Percentiles rank a stretch among this genome's conserved stretches.
Conservation (phyloP, 2,329 filamentous ascomycete species). For the Metarhizium brunneum region DNA sequence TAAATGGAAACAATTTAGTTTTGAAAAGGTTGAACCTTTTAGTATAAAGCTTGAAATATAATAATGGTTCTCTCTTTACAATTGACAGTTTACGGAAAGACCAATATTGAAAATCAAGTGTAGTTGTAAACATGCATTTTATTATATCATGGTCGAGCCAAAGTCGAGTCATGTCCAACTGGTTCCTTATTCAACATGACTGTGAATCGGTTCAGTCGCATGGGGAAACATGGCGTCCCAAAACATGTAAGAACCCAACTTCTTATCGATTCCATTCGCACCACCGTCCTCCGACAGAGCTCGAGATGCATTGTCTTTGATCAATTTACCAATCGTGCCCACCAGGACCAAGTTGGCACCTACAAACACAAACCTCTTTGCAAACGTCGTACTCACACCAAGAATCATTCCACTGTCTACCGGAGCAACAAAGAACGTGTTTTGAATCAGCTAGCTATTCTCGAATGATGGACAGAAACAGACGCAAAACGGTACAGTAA, state of each 20-base stretch:
- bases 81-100: too few relatives aligned
- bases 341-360: not conserved
- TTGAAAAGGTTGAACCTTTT: too few relatives aligned
- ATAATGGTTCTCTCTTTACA: too few relatives aligned
- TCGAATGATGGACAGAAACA: not conserved
- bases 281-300: not conserved
- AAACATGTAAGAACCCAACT: not conserved
- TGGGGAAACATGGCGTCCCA: not conserved
- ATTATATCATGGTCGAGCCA: too few relatives aligned
- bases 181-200: too few relatives aligned
- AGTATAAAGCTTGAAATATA: too few relatives aligned
- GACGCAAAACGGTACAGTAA: not conserved
- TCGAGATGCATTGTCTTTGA: not conserved
- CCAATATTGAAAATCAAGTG: too few relatives aligned
- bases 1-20: too few relatives aligned
- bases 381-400: not conserved
- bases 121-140: too few relatives aligned
- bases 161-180: too few relatives aligned
- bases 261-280: not conserved
- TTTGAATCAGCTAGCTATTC: not conserved
- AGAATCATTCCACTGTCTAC: not conserved
- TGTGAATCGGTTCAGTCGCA: too few relatives aligned
- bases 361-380: not conserved
- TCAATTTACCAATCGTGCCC: not conserved
- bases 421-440: not conserved